A percentile compares a stretch with the other conserved stretches of the same genome.
phyloP scores from a whole-genome alignment of 192 early-diverging fungal species.

The Rhizoclosmatium globosum region DNA sequence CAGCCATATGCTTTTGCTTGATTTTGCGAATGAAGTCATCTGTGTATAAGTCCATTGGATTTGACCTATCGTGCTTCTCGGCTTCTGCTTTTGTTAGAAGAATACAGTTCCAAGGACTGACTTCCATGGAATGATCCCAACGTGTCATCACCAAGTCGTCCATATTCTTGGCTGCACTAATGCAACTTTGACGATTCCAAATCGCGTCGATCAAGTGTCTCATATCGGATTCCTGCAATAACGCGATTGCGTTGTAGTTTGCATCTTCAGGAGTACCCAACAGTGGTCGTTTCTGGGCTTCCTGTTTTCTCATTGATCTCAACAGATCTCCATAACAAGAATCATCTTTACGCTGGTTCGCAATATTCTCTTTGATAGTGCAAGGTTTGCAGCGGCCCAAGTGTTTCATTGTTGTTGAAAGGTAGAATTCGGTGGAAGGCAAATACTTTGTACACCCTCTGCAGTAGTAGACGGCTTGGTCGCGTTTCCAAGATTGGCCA shows the following conservation, averaged over 20 bases:
- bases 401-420: slow-evolving; percentile 64
- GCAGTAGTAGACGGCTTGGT: slow-evolving; percentile 67
- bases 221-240: slow-evolving; percentile 65
- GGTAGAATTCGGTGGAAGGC: slow-evolving; percentile 67
- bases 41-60: slow-evolving; percentile 51
- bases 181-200: slow-evolving; percentile 61
- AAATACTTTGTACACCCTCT: slow-evolving; percentile 63
- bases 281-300: slow-evolving; percentile 38
- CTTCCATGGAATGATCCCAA: slow-evolving; percentile 55
- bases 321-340: slow-evolving; percentile 60
- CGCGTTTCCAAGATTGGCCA: slow-evolving; percentile 59
- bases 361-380: slow-evolving; percentile 57
- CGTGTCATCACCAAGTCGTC: slow-evolving; percentile 57
- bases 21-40: slow-evolving; percentile 63
- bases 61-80: slow-evolving; percentile 54
- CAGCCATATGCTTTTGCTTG: slow-evolving; percentile 56
- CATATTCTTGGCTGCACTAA: slow-evolving; percentile 48
- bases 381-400: slow-evolving; percentile 65
- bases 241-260: slow-evolving; percentile 56
- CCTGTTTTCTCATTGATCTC: slow-evolving; percentile 52
- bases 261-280: slow-evolving; percentile 29
- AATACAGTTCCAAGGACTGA: slow-evolving; percentile 66
- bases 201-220: slow-evolving; percentile 61
- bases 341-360: slow-evolving; percentile 60
- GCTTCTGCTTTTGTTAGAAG: slow-evolving; percentile 63